Conservation (phyloP, 1,284 basidiomycete species). For the Cronartium quercuum region DNA sequence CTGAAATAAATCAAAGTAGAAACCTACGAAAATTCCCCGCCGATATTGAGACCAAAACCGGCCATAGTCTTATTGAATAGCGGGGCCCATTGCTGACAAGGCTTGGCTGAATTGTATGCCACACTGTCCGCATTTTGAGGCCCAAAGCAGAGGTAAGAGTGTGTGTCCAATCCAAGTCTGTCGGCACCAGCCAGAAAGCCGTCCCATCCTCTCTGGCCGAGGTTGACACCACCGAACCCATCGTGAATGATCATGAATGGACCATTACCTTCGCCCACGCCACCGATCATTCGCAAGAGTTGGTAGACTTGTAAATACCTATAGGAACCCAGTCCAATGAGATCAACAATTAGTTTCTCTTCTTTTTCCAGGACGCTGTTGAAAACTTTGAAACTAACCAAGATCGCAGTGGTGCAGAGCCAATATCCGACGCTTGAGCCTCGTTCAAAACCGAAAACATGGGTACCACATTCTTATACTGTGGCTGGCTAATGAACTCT, state of each 20-base stretch:
- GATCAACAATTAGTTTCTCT: background rate
- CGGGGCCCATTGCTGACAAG: slow-evolving; percentile 44
- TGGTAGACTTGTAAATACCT: slow-evolving; percentile 72
- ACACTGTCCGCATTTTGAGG: slow-evolving; percentile 41
- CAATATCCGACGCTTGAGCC: slow-evolving; percentile 41
- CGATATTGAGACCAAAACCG: slow-evolving; percentile 47
- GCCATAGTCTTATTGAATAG: slow-evolving; percentile 43
- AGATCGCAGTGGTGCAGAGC: slow-evolving; percentile 20
- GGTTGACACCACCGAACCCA: slow-evolving; percentile 58
- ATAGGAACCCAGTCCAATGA: slow-evolving; percentile 40
- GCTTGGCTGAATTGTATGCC: slow-evolving; percentile 40
- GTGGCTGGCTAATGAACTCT: slow-evolving; percentile 48
- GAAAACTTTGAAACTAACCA: background rate
- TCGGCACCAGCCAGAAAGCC: slow-evolving; percentile 57
- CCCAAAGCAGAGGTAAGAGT: slow-evolving; percentile 52
- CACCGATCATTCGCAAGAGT: slow-evolving; percentile 67
- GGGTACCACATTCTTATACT: slow-evolving; percentile 45
- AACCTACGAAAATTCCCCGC: slow-evolving; percentile 47
- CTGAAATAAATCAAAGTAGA: background rate
- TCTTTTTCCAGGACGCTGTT: background rate
- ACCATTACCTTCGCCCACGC: slow-evolving; percentile 70
- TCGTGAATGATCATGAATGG: slow-evolving; percentile 71
- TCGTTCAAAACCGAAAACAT: slow-evolving; percentile 46
- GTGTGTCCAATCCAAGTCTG: slow-evolving; percentile 67
- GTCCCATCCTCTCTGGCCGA: slow-evolving; percentile 62